Evolutionary conservation across 2,329 filamentous ascomycete genomes (phyloP), one percentile per base, ranked within the genome.

Genomic region (Phaeosphaeria sp.): DNA sequence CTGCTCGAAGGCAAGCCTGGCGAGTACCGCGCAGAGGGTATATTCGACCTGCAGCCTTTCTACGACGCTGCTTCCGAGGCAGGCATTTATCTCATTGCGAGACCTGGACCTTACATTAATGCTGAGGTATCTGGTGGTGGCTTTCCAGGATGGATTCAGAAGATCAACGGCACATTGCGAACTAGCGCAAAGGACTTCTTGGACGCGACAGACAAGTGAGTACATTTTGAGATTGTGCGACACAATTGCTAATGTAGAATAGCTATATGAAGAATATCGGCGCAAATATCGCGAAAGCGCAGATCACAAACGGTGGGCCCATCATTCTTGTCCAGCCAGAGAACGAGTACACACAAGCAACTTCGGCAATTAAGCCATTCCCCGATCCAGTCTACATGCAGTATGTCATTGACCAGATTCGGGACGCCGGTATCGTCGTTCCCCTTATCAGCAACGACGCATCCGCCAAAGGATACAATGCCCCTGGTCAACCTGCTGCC

Each of bases 231-330:
- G 9, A n/a, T 27, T 13, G 10, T 25, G 21, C 15, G 18, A 41
- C 3, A 17, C 20, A 22, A 7, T 5, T 41, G 7, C 36, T 50
- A 22, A 41, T 10, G 13, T 1, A 22, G 9, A 1, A 23, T 41
- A 85, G 83, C 61, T 91, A 92, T 63, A 83, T 87, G 62, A 74
- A 81, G 6, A 81, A 86, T 9, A 83, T 93, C 49, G 85, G 84
- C 23, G 81, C 82, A 13, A 86, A 88, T 9, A 89, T 96, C 63
- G 89, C 91, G 3, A 85, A 87, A 54, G 87, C 86, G 0, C 91
- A 95, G 67, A 93, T 96, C 68, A 94, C 90, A 1, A 91, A 93
- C 52, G 91, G 90, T 0, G 92, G 92, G 0, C 91, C 91, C 0
- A 83, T 96, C 7, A 91, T 96, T 58, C 78, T 94, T 1, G 84